A percentile compares a stretch with the other conserved stretches of the same genome.
Conservation (phyloP, 2,329 filamentous ascomycete genomes). For the Tolypocladium sp. region DNA sequence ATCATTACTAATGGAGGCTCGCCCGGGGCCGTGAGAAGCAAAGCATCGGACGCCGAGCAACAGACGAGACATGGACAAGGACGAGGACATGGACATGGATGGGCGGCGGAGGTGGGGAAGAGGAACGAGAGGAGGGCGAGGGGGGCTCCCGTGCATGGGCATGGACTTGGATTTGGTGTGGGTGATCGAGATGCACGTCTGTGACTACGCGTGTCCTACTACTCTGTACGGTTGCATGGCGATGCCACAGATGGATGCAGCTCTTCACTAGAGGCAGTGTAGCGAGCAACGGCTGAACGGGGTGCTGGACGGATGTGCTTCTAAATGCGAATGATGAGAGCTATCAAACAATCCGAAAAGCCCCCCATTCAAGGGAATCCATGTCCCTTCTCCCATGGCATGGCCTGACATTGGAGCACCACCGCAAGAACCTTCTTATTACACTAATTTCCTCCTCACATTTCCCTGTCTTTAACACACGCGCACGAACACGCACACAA, state of each 20-base stretch:
- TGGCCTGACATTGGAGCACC: too few relatives aligned
- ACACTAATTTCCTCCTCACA: neutral
- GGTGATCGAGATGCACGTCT: neutral
- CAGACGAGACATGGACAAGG: neutral
- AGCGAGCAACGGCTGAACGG: neutral
- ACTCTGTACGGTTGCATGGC: neutral
- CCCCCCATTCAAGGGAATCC: too few relatives aligned
- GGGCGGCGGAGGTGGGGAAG: neutral
- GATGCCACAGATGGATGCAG: neutral
- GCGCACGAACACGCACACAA: too few relatives aligned
- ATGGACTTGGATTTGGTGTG: neutral
- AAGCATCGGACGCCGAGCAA: neutral
- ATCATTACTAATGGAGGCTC: neutral
- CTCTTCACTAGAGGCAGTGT: neutral
- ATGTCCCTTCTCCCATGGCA: neutral
- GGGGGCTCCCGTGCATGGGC: too few relatives aligned
- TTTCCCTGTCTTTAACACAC: neutral
- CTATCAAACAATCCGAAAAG: neutral
- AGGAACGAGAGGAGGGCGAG: neutral
- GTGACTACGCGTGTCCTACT: neutral
- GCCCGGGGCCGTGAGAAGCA: neutral
- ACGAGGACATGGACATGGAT: neutral
- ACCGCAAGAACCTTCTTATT: too few relatives aligned
- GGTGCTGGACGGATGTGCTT: neutral
- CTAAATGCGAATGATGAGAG: neutral